Conservation (phyloP, 345 rosid species). For the Brassica carinata region DNA sequence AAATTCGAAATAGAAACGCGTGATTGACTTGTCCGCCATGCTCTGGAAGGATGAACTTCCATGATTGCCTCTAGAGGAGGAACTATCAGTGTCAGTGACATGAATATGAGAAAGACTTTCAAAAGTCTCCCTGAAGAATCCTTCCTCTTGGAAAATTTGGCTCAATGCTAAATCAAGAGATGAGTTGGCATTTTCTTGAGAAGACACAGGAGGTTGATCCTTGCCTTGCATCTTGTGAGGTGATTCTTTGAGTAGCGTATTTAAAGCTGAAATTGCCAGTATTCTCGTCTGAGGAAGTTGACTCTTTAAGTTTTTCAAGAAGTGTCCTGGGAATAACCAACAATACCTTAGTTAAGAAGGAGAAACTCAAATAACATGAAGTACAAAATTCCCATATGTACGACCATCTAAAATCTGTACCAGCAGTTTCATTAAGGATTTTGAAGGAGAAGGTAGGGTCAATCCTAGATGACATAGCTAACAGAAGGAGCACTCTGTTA, state of each 20-base stretch:
- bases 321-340: slow-evolving; percentile 68
- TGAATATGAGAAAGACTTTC: slow-evolving; percentile 95
- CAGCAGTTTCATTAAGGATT: slow-evolving; percentile 82
- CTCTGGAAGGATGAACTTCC: slow-evolving; percentile 88
- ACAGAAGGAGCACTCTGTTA: slow-evolving; percentile 86
- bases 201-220: slow-evolving; percentile 42
- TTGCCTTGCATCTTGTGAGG: slow-evolving; percentile 73
- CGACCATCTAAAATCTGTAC: slow-evolving; percentile 49
- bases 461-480: slow-evolving; percentile 85
- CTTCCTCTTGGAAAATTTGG: slow-evolving; percentile 83
- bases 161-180: slow-evolving; percentile 80
- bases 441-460: slow-evolving; percentile 70
- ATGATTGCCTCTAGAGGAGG: slow-evolving; percentile 79
- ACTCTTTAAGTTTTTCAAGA: slow-evolving; percentile 89
- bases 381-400: slow-evolving; percentile 5
- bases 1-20: slow-evolving; percentile 93
- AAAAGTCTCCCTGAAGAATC: slow-evolving; percentile 85
- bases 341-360: slow-evolving; percentile 22
- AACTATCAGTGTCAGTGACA: slow-evolving; percentile 70
- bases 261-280: slow-evolving; percentile 94
- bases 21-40: slow-evolving; percentile 88
- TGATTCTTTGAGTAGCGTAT: slow-evolving; percentile 89
- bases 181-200: slow-evolving; percentile 53
- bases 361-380: slow-evolving; percentile 19
- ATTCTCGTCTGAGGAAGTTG: slow-evolving; percentile 99